Base-by-base conservation (phyloP, 1,284 basidiomycete genomes). In the Austropuccinia psidii region DNA sequence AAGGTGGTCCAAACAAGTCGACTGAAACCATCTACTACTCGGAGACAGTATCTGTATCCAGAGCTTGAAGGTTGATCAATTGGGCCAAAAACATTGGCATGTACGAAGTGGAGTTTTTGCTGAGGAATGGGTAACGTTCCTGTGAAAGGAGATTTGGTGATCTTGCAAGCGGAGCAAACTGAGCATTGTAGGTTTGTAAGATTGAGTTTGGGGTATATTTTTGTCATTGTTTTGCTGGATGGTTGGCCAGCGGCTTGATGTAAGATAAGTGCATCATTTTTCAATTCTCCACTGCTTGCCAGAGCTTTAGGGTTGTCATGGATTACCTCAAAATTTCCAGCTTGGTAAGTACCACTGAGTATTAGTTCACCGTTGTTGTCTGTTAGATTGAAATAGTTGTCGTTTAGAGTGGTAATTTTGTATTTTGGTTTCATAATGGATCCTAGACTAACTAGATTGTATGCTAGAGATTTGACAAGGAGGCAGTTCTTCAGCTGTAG, bases 1-100 rank as follows among this genome's bases (percentile, higher is more conserved):
- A 65, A 65, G 9, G 31, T 6, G 17, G 52, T 50, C 62, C 62
- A 65, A 24, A 65, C 45, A 19, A 33, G 52, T 19, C 52, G 62
- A 50, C 31, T 49, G 62, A 65, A 65, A 19, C 62, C 45, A 50
- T 64, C 43, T 3, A 64, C 61, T n/a, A 37, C 61, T 17, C 27
- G n/a, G 3, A 64, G 43, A n/a, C 45, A 64, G 27, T 64, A 64
- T 3, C 35, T 9, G 41, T 64, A 29, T 15, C 43, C 43, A 13
- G 43, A 64, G 15, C 29, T 21, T 5, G 43, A 64, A 17, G 61
- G 27, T 8, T 41, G 6, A 9, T 41, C 31, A n/a, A 64, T 64
- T 4, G 61, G 61, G 11, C 61, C 41, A n/a, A 41, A 64, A 3
- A 64, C 29, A 24, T 65, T 33, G 1, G 52, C 15, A n/a, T 65